A percentile compares a stretch with the other conserved stretches of the same genome.
phyloP scores from a whole-genome alignment of 2,329 filamentous ascomycete genomes.

The Calycina herbarum region DNA sequence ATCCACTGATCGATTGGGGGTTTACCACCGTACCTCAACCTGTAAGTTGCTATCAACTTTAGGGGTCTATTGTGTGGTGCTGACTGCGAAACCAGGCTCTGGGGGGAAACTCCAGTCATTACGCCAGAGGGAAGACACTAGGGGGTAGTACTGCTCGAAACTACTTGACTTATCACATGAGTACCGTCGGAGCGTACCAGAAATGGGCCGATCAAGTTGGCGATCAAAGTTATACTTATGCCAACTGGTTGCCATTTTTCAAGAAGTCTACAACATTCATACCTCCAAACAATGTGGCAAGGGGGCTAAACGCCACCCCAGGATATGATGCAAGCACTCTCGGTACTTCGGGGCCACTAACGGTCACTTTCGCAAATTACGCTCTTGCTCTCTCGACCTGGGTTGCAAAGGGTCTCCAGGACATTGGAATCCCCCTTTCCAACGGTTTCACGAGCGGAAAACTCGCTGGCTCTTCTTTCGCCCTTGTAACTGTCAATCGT shows the following conservation, averaged over 20 bases:
- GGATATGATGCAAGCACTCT: conserved; percentile 4
- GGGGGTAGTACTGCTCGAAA: conserved; percentile 39
- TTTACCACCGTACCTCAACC: conserved; percentile 22
- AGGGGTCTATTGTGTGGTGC: no score
- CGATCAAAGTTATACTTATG: conserved; percentile 47
- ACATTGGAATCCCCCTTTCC: conserved; percentile 41
- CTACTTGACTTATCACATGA: conserved; percentile 30
- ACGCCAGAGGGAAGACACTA: conserved; percentile 39
- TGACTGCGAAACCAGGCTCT: background rate
- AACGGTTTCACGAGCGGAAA: conserved; percentile 43
- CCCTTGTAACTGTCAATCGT: conserved; percentile 32
- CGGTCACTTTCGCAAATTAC: conserved; percentile 18
- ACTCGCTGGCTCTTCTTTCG: conserved; percentile 42
- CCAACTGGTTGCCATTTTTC: conserved; percentile 48
- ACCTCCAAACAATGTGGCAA: conserved; percentile 30
- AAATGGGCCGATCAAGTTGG: conserved; percentile 44
- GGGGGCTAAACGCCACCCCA: conserved; percentile 19
- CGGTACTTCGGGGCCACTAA: conserved; percentile 8
- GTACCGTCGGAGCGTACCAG: conserved; percentile 33
- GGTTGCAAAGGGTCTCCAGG: conserved; percentile 40
- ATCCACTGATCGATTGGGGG: conserved; percentile 19
- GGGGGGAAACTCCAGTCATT: conserved; percentile 19
- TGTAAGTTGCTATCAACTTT: background rate
- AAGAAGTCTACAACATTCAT: conserved; percentile 34
- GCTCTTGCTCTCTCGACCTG: conserved; percentile 15